Evolutionary conservation across 2,329 filamentous ascomycete species (phyloP), one percentile per base, ranked within the genome.

Genomic region (Aschersonia sp.): DNA sequence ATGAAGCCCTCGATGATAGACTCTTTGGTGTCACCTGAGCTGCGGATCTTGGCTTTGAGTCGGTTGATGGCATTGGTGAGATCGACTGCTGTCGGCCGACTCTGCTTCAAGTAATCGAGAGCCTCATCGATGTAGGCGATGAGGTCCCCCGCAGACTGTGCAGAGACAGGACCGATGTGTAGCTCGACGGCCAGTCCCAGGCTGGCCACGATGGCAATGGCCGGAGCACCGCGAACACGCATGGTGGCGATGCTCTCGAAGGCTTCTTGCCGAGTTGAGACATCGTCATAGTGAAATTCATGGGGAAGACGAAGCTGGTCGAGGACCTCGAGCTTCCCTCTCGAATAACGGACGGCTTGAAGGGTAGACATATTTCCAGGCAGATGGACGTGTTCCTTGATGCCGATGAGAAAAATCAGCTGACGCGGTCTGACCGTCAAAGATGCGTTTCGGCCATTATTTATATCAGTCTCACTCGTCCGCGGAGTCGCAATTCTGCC

Each of bases 131-230:
- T 86, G 61, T 85, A 85, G 2, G 75, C 66, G 43, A 89, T 77
- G 45, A 84, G 75, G 45, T 84, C 79, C 0, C 68, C 61, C 0
- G 70, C 61, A 0, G 65, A 66, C 0, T 61, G 56, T 1, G 77
- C 73, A 4, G 69, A 64, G 6, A 60, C 51, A 3, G 61, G 48
- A 50, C 74, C 74, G 5, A 77, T 75, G 46, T 80, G 71, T 6
- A 97, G 67, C 63, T 97, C 91, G 6, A 95, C 86, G 1, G 89
- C 89, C 38, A 96, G 77, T 2, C 86, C 83, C 35, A 98, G 76
- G 28, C 85, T 86, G 29, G 92, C 92, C n/a, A 98, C 92, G 54
- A 98, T 97, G 43, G 92, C 92, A 63, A 98, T 98, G 44, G 92
- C 92, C 0, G 92, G 92, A 4, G 92, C 92, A 35, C 66, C 87